Evolutionary conservation across 805 yeast genomes (phyloP), one percentile per base, ranked within the genome.

Genomic region (Zygosaccharomyces rouxii): DNA sequence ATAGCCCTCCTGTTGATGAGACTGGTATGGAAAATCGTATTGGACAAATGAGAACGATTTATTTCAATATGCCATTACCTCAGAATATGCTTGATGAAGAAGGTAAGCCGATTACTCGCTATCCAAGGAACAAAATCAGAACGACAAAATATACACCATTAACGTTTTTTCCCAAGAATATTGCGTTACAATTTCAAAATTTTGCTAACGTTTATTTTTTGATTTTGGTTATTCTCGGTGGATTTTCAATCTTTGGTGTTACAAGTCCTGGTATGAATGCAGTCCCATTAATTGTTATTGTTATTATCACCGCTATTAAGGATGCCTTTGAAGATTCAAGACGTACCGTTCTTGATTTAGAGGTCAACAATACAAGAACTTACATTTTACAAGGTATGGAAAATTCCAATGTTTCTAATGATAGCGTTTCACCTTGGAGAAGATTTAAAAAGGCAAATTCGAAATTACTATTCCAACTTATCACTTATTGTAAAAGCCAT

Each of bases 71-170:
- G 58, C 71, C 73, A 2, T 64, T 86, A 23, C 89, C 94, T 0
- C 79, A 75, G 19, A 76, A 77, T 31, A 68, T 75, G 64, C 43
- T 79, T 18, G 83, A 82, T 51, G 81, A 80, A 60, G 76, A 81
- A 1, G 83, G 84, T 11, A 75, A 77, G 31, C 86, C 92, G 1
- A 62, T 59, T 16, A 72, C 74, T 0, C 63, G 67, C n/a, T 92
- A 86, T 62, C 81, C 95, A 9, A 77, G 97, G 52, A 92, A 92
- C 72, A 90, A 94, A 67, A 88, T 94, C 57, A 81, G 97, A 71
- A 89, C 98, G 0, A 89, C 99, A 2, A 92, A 89, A 71, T 92
- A 92, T 68, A 92, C 97, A 2, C 97, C 98, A 5, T 63, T 94
- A 40, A 74, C 89, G 7, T 92, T 92, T 62, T 55, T 94, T 26